Base-by-base conservation (phyloP, 495 filamentous ascomycete genomes). In the Hypoxylon lenormandii region DNA sequence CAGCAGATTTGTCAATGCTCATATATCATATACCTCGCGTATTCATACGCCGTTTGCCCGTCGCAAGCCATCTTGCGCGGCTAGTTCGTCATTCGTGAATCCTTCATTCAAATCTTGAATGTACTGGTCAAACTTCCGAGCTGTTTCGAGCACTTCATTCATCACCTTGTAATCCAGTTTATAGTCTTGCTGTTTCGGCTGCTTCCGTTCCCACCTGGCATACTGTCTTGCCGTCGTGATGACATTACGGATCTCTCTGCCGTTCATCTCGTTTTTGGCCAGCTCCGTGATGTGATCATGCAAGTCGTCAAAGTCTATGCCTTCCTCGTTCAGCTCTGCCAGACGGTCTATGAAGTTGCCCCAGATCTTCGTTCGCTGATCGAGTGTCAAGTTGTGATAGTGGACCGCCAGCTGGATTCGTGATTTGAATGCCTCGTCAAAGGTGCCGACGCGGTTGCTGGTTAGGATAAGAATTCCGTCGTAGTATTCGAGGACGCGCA, bases 401-500 rank as follows among this genome's bases (percentile, higher is more conserved):
- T 80, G 65, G 4, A 84, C 70, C 0, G 66, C 68, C 8, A 85
- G 40, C 61, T 85, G 80, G 42, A 84, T 80, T 0, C 81, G 74
- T 28, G 73, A 80, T n/a, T 78, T 67, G 65, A 76, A 76, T 1
- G 73, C 73, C 26, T 73, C 70, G 54, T 76, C 73, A 18, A 76
- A 73, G 19, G 57, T 72, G 6, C 63, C 70, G 43, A 72, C 71
- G 4, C 73, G 48, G 49, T 76, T 76, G 26, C 52, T 64, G 13
- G 73, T 76, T 6, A 76, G 40, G 54, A 77, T 66, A 5, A 84
- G 74, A 22, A 85, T 81, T 7, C 81, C 81, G 5, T 80, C 72
- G 46, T 85, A 86, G 72, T 86, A 84, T 60, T 86, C 84, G 0
- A 86, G 72, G 49, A 80, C 77, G 21, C 83, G 78, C 18, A 85